Evolutionary conservation across 345 rosid genomes (phyloP).

Genomic region (Orychophragmus violaceus): DNA sequence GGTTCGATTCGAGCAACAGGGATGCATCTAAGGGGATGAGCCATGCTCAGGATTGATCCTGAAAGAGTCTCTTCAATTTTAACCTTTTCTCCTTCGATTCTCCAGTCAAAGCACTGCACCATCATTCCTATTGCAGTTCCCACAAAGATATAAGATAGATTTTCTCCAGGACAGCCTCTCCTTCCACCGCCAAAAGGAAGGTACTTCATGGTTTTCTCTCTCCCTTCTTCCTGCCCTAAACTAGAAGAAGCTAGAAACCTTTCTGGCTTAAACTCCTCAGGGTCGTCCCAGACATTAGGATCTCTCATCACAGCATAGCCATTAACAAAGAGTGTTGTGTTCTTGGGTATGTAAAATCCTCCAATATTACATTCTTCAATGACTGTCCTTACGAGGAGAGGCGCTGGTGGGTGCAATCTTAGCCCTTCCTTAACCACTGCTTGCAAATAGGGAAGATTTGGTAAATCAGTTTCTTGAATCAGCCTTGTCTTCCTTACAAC

Average conservation of each 20-base stretch:
- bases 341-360: slow-evolving; percentile 46
- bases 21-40: slow-evolving; percentile 12
- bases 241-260: slow-evolving; percentile 32
- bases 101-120: slow-evolving; percentile 31
- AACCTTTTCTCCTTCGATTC: slow-evolving; percentile 34
- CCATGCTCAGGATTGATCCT: slow-evolving; percentile 6
- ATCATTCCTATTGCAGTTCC: slow-evolving; percentile 23
- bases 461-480: slow-evolving; percentile 46
- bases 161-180: slow-evolving; percentile 37
- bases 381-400: slow-evolving; percentile 40
- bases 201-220: slow-evolving; percentile 45
- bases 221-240: slow-evolving; percentile 6
- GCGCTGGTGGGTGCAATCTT: slow-evolving; percentile 48
- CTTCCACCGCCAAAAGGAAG: slow-evolving; percentile 63
- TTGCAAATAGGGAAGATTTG: slow-evolving; percentile 36
- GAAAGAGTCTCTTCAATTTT: background rate
- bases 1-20: background rate
- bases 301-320: slow-evolving; percentile 56
- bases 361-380: slow-evolving; percentile 29
- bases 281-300: slow-evolving; percentile 51
- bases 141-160: slow-evolving; percentile 33
- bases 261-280: slow-evolving; percentile 52
- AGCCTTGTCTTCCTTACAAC: slow-evolving; percentile 41
- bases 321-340: slow-evolving; percentile 44
- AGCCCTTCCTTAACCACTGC: slow-evolving; percentile 54